Base-by-base conservation (phyloP, 768 basidiomycete species). In the Rhodocollybia butyracea region DNA sequence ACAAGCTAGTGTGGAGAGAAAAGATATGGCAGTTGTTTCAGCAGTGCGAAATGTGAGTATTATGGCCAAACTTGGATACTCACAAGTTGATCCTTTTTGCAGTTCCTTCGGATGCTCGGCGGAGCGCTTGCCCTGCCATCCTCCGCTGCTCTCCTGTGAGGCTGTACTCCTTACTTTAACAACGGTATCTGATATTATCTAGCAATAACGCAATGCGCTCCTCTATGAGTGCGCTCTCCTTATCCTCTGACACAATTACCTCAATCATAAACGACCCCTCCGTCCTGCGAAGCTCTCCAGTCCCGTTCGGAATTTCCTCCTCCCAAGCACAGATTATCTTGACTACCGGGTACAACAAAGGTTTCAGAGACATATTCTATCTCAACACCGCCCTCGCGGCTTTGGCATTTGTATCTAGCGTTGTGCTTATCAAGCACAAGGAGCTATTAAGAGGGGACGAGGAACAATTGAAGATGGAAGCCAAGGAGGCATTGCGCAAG, bases 11-110 rank as follows among this genome's bases (percentile, higher is more conserved):
- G 88, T 90, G 0, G 68, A 80, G 0, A 70, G 88, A 32, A 74
- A 74, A 36, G 88, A 91, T 57, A 89, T 91, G 87, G 84, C 86
- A 1, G 85, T 88, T 5, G 87, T 89, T 0, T 90, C 88, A 0
- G 39, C 40, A 3, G 51, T 31, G 46, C n/a, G 61, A 15, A 57
- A 48, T 13, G 19, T 46, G 17, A 12, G 43, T 46, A 6, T 48
- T 47, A n/a, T n/a, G n/a, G 7, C 21, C 3, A 5, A 32, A 6
- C 2, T 34, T 50, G n/a, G 21, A 46, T 58, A 51, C n/a, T n/a
- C n/a, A n/a, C n/a, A n/a, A n/a, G n/a, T n/a, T n/a, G n/a, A n/a
- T n/a, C n/a, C n/a, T n/a, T n/a, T 87, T 45, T 8, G 54, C 50
- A 86, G 84, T 88, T 90, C 59, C 73, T 88, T 45, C 78, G 88